Percentiles rank a stretch among this genome's conserved stretches.
phyloP scores from a whole-genome alignment of 2,329 filamentous ascomycete genomes.

The Aurifilum marmelostoma region DNA sequence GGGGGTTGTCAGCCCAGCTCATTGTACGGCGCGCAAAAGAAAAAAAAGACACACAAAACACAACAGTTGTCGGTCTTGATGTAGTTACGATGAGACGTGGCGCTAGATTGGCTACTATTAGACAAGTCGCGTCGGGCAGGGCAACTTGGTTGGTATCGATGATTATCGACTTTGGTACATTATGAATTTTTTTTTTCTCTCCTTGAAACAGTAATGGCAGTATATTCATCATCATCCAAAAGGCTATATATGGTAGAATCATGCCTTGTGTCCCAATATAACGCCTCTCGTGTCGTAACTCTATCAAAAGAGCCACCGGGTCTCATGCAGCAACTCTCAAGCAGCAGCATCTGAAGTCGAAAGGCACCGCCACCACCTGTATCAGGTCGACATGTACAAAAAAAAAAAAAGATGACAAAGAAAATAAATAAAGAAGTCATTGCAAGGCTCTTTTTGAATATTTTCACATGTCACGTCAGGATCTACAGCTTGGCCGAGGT shows the following conservation, averaged over 20 bases:
- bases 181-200: neutral
- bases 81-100: conserved; percentile 7
- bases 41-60: neutral
- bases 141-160: neutral
- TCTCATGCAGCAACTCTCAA: neutral
- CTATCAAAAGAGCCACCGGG: neutral
- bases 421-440: no score
- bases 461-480: no score
- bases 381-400: neutral
- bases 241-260: neutral
- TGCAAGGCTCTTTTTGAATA: no score
- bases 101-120: conserved; percentile 26
- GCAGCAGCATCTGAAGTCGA: neutral
- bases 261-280: neutral
- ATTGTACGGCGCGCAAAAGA: conserved; percentile 4
- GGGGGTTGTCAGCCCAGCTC: neutral
- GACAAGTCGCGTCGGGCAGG: conserved; percentile 21
- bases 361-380: neutral
- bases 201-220: neutral
- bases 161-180: neutral
- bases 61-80: neutral
- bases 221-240: conserved; percentile 11
- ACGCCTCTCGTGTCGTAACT: neutral
- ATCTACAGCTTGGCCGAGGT: conserved; percentile 58
- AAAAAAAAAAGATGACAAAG: no score